These are phyloP conservation scores for Moringa oleifera DNA, from an alignment of 345 rosid genomes.

Conservation along the genomic window DNA sequence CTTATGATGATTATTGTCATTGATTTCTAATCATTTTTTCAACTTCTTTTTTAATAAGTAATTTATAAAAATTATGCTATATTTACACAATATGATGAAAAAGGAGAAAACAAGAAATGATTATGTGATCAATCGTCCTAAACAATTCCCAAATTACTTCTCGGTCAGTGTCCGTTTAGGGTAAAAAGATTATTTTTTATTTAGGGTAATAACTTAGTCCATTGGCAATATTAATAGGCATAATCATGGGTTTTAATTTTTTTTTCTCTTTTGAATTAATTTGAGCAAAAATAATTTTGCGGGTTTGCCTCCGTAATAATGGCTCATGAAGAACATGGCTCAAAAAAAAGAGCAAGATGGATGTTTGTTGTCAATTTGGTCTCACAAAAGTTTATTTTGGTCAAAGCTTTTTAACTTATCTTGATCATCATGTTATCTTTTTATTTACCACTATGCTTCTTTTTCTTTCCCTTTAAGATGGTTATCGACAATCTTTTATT, in stretches of 20 bases:
- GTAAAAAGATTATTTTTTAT: constrained; percentile 24
- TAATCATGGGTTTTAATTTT: constrained; percentile 22
- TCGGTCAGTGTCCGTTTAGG: constrained; percentile 14
- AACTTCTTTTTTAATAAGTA: too few relatives aligned
- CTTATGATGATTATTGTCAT: constrained; percentile 31
- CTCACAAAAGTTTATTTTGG: too few relatives aligned
- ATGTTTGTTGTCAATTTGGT: too few relatives aligned
- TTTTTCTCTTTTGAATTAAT: too few relatives aligned
- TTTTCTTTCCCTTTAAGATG: constrained; percentile 4
- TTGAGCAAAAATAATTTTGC: too few relatives aligned
- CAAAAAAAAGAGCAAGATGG: too few relatives aligned
- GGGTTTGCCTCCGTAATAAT: too few relatives aligned
- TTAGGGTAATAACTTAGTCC: constrained; percentile 15
- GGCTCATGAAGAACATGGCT: too few relatives aligned
- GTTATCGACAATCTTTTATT: constrained; percentile 11
- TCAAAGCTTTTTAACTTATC: neutral
- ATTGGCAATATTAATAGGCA: constrained; percentile 14
- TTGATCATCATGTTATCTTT: constrained; percentile 11
- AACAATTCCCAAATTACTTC: constrained; percentile 18
- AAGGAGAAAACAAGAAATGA: constrained; percentile 9
- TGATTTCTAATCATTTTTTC: constrained; percentile 48
- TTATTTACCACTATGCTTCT: constrained; percentile 3
- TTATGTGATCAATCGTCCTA: constrained; percentile 22
- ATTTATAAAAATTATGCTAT: too few relatives aligned
- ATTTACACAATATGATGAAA: too few relatives aligned